phyloP scores from a whole-genome alignment of 306 rosid species.

The Styphnolobium japonicum region DNA sequence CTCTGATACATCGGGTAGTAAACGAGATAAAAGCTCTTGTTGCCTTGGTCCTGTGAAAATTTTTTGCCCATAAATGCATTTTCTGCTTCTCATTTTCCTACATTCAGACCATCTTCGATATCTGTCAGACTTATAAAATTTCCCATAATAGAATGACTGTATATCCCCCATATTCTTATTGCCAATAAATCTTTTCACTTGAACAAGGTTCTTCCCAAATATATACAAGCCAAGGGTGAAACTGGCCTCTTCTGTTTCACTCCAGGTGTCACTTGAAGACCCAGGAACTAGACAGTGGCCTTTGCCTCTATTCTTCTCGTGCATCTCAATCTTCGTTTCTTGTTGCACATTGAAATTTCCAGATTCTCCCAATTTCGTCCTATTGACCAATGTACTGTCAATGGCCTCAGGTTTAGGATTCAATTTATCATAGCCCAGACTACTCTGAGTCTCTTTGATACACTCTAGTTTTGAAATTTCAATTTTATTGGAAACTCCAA shows the following conservation, averaged over 20 bases:
- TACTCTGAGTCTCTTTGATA: too few species aligned
- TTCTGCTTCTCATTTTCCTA: constrained; percentile 38
- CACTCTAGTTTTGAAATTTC: too few species aligned
- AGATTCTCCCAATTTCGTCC: constrained; percentile 9
- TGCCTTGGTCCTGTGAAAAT: constrained; percentile 58
- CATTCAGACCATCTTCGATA: constrained; percentile 51
- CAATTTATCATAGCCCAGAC: too few species aligned
- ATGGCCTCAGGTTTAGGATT: too few species aligned
- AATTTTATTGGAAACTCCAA: neutral
- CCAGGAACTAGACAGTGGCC: constrained; percentile 41
- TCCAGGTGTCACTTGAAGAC: constrained; percentile 39
- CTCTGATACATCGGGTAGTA: constrained; percentile 38
- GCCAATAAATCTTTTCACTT: constrained; percentile 51
- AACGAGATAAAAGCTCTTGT: constrained; percentile 54
- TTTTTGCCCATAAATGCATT: constrained; percentile 41
- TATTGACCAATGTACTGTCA: constrained; percentile 10
- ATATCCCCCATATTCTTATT: constrained; percentile 51
- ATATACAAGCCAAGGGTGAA: constrained; percentile 61
- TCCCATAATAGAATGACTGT: constrained; percentile 56
- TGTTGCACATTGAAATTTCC: constrained; percentile 21
- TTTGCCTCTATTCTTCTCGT: constrained; percentile 19
- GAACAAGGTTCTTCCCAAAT: constrained; percentile 52
- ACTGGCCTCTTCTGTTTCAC: constrained; percentile 48
- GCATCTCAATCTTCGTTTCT: constrained; percentile 4
- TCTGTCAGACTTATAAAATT: constrained; percentile 46